These are phyloP conservation scores for Eremochloa ophiuroides DNA, from an alignment of 176 grass and related monocot species.

Conservation along the genomic window DNA sequence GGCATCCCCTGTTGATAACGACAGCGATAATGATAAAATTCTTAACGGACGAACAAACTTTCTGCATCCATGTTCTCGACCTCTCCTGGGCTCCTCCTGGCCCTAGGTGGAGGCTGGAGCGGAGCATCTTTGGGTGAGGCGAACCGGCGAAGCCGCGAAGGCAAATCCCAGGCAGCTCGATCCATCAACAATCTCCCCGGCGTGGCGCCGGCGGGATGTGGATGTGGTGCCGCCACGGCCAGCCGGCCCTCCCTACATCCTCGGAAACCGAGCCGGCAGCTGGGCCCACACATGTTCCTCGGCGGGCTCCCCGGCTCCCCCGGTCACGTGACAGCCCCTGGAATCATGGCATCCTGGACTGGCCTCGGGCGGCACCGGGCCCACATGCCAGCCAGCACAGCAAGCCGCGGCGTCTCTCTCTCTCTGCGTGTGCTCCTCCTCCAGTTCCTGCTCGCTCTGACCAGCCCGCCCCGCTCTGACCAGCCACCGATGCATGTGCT, in stretches of 20 bases:
- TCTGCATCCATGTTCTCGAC: not conserved
- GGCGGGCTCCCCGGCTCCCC: not conserved
- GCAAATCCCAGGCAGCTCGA: too few species aligned
- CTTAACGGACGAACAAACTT: not conserved
- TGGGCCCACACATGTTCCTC: constrained; percentile 19
- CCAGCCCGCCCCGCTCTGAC: not conserved
- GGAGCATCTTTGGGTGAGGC: too few species aligned
- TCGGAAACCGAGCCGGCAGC: not conserved
- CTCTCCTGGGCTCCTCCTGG: too few species aligned
- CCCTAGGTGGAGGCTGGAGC: too few species aligned
- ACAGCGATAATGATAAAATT: not conserved
- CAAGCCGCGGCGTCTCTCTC: not conserved
- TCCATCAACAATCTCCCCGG: too few species aligned
- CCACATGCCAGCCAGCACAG: not conserved
- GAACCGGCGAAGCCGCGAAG: too few species aligned
- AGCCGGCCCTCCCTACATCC: not conserved
- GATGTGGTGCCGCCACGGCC: too few species aligned
- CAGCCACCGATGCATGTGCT: not conserved
- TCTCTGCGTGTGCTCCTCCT: not conserved
- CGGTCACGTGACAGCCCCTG: constrained; percentile 17
- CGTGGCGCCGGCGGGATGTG: too few species aligned
- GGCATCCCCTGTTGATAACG: not conserved
- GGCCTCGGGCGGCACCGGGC: not conserved
- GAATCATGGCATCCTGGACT: constrained; percentile 6
- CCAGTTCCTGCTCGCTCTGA: not conserved